Evolutionary conservation across 106 monocot species (phyloP).

Genomic region (Acanthochlamys bracteata): DNA sequence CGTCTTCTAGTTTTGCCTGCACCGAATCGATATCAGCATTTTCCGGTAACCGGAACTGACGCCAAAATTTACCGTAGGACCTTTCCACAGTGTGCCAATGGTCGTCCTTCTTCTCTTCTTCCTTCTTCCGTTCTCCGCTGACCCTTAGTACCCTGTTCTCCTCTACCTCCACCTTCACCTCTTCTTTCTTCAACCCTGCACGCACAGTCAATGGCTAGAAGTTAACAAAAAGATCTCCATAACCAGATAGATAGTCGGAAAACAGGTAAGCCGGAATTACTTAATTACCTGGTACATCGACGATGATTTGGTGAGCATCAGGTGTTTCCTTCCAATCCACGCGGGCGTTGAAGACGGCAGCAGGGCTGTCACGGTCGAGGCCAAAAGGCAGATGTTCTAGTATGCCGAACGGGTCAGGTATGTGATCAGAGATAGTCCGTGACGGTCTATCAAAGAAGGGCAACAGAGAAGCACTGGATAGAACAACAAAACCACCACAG

Average conservation of each 20-base stretch:
- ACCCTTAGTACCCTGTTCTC: conserved; percentile 52
- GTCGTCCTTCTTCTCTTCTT: conserved; percentile 51
- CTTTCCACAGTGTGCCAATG: conserved; percentile 63
- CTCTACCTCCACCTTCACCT: conserved; percentile 64
- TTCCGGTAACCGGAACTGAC: conserved; percentile 67
- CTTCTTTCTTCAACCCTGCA: conserved; percentile 53
- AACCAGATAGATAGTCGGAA: background rate
- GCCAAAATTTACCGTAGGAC: conserved; percentile 63
- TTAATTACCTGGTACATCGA: conserved; percentile 64
- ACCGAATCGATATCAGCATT: conserved; percentile 47
- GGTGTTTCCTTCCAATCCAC: conserved; percentile 85
- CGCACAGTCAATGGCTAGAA: no score
- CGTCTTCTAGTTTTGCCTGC: conserved; percentile 36
- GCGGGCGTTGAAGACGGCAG: conserved; percentile 24
- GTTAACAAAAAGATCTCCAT: no score
- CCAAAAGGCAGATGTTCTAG: conserved; percentile 67
- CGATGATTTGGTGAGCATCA: conserved; percentile 40
- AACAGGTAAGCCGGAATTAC: background rate
- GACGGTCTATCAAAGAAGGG: conserved; percentile 29
- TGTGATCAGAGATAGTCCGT: conserved; percentile 3
- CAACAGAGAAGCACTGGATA: conserved; percentile 21
- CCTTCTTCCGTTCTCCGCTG: conserved; percentile 57
- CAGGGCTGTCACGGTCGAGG: conserved; percentile 39
- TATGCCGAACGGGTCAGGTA: conserved; percentile 49
- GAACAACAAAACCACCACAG: conserved; percentile 1